Conservation (phyloP, 345 rosid genomes). For the Nasturtium officinale region DNA sequence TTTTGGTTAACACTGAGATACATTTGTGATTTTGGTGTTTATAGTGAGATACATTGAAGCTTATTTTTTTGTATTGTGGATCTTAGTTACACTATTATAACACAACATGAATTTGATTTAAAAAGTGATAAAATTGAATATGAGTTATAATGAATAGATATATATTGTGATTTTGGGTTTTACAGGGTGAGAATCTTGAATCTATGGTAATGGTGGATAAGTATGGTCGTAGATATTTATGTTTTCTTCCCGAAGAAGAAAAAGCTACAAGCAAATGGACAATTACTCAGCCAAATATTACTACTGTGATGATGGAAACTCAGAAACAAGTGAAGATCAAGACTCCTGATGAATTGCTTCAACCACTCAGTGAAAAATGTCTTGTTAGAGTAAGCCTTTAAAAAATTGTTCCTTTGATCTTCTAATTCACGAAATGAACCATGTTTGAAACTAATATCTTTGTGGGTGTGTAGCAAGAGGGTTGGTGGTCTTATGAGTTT, state of each 20-base stretch:
- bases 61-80: not conserved
- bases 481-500: conserved; percentile 99
- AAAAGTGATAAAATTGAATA: not conserved
- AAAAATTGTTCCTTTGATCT: conserved; percentile 1
- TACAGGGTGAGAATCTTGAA: conserved; percentile 77
- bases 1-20: not conserved
- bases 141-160: not conserved
- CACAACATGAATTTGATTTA: not conserved
- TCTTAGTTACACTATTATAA: not conserved
- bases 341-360: conserved; percentile 91
- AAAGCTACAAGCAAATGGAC: conserved; percentile 55
- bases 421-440: not conserved
- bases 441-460: not conserved
- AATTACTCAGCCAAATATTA: conserved; percentile 54
- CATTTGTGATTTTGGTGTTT: not conserved
- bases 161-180: not conserved
- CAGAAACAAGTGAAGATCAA: conserved; percentile 70
- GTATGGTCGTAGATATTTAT: conserved; percentile 60
- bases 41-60: conserved; percentile 24
- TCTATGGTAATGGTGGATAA: conserved; percentile 68
- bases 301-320: conserved; percentile 78
- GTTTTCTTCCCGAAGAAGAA: conserved; percentile 88
- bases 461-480: conserved; percentile 75
- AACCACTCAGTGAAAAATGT: conserved; percentile 63
- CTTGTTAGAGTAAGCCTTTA: conserved; percentile 56